phyloP scores from a whole-genome alignment of 495 filamentous ascomycete species.

The Trichoderma gamsii region DNA sequence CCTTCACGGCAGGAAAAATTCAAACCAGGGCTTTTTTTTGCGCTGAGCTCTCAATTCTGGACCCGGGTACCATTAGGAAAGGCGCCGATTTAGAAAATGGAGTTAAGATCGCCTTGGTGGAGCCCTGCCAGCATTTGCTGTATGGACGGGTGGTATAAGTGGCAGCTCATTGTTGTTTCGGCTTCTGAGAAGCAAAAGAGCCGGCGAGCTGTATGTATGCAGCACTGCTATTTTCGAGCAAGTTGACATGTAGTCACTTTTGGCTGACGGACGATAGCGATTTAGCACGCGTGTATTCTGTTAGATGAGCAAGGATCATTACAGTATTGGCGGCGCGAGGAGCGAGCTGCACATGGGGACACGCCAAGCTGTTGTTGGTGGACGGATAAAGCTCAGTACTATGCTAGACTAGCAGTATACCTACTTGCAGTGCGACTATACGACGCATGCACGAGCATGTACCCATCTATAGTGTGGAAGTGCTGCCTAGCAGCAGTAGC shows the following conservation, averaged over 20 bases:
- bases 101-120: slow-evolving; percentile 12
- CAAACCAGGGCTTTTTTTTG: slow-evolving; percentile 2
- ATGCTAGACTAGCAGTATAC: no score
- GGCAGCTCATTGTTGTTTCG: not conserved
- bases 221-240: not conserved
- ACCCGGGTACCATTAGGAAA: slow-evolving; percentile 1
- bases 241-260: no score
- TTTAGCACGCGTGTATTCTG: no score
- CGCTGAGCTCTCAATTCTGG: not conserved
- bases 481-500: not conserved
- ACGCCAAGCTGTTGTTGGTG: no score
- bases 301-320: no score
- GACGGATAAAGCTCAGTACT: no score
- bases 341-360: no score
- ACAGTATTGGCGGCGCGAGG: no score
- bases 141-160: not conserved
- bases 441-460: no score
- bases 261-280: no score
- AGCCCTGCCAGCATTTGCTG: not conserved
- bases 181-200: not conserved
- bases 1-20: not conserved
- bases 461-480: not conserved
- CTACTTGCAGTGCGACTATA: no score
- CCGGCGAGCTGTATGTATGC: not conserved
- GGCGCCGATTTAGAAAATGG: slow-evolving; percentile 10